Evolutionary conservation across 2,329 filamentous ascomycete genomes (phyloP).

Genomic region (Exophiala oligosperma): DNA sequence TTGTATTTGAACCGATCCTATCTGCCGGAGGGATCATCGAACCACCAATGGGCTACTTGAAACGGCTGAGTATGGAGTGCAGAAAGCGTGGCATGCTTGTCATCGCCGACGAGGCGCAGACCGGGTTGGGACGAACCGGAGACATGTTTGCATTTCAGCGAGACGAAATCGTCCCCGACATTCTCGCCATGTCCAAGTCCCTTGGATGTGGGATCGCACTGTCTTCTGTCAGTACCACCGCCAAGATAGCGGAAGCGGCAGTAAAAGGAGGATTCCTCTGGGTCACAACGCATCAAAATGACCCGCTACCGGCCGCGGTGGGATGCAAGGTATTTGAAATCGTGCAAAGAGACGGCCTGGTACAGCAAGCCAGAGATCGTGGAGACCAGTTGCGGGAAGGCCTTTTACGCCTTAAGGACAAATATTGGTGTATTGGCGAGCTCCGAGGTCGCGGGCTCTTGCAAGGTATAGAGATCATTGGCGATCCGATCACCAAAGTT

Average conservation of each 20-base stretch:
- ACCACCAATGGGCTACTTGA: slow-evolving; percentile 58
- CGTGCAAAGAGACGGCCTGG: slow-evolving; percentile 56
- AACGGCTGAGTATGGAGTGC: slow-evolving; percentile 56
- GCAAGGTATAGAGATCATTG: slow-evolving; percentile 58
- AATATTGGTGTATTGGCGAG: slow-evolving; percentile 61
- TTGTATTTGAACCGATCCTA: slow-evolving; percentile 62
- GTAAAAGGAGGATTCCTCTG: slow-evolving; percentile 54
- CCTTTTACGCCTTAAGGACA: slow-evolving; percentile 44
- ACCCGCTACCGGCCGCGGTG: slow-evolving; percentile 60
- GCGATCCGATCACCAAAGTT: slow-evolving; percentile 46
- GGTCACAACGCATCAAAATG: slow-evolving; percentile 62
- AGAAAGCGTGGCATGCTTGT: slow-evolving; percentile 41
- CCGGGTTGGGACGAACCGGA: slow-evolving; percentile 84
- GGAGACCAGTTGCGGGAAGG: slow-evolving; percentile 50
- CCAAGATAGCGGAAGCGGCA: slow-evolving; percentile 50
- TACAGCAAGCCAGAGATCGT: slow-evolving; percentile 44
- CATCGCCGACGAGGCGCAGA: slow-evolving; percentile 93
- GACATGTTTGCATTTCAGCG: slow-evolving; percentile 96
- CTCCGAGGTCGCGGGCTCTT: slow-evolving; percentile 60
- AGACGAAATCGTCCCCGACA: slow-evolving; percentile 82
- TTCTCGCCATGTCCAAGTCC: slow-evolving; percentile 69
- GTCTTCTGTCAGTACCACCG: slow-evolving; percentile 56
- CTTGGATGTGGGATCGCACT: slow-evolving; percentile 42
- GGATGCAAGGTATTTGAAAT: slow-evolving; percentile 62
- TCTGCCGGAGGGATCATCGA: slow-evolving; percentile 60